Evolutionary conservation across 345 rosid genomes (phyloP), one percentile per base, ranked within the genome.

Genomic region (Limnanthes douglasii): DNA sequence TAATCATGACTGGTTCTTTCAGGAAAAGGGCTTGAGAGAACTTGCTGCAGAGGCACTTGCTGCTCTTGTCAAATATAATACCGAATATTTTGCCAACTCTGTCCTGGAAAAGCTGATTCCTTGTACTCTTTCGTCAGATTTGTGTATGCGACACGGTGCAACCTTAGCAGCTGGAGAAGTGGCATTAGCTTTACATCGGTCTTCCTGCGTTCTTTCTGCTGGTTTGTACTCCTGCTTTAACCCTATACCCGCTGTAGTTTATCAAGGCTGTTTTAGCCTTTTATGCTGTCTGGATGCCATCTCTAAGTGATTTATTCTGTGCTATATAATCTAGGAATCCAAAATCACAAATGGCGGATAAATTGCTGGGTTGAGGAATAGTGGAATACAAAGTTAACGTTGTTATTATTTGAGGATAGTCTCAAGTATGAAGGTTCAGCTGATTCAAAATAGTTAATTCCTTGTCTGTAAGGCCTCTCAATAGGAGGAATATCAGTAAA

Each of bases 1-100:
- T 22, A 29, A 16, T 43, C 25, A 16, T 31, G 18, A 40, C 22
- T 61, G 20, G 18, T 49, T 37, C 39, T 53, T 48, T 45, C 60
- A 88, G 98, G 97, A 88, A 24, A 84, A 68, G 69, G 72, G 76
- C 64, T 65, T 90, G 62, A 84, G 97, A 65, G 94, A 84, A 61
- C 92, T 77, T 64, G 70, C 94, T 31, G 61, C 79, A 9, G 81
- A 72, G 61, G 86, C 94, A 39, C 86, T 79, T 61, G 62, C 86
- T 66, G 84, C 92, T 37, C 84, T 88, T 55, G 95, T 78, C 42
- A 79, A 62, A 41, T 90, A 79, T 50, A 86, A 79, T 46, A 69
- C 78, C 32, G 64, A 67, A 34, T 63, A 79, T 57, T 83, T 76
- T 54, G 74, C 66, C 20, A 57, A 55, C 41, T 65, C 42, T 64